Base-by-base conservation (phyloP, 2,329 filamentous ascomycete genomes). In the Tolypocladium nubicola region DNA sequence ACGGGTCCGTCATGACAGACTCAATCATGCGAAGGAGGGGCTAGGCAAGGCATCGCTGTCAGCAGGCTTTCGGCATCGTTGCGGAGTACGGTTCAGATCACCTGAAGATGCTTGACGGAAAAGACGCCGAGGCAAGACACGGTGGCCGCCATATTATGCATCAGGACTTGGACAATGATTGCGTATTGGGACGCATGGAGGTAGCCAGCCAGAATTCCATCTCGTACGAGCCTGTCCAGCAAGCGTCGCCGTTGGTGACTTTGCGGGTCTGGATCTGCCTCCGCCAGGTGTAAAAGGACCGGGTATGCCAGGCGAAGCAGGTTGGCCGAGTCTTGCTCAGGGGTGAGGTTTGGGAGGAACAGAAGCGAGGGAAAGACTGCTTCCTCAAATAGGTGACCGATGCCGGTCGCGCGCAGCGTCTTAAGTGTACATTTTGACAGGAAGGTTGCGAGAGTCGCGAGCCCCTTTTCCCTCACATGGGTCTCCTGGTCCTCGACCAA, bases 331-430 rank as follows among this genome's bases (percentile, higher is more conserved):
- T 94, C 88, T 0, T 78, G 68, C 65, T 89, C 87, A 0, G 88
- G 84, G 0, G 90, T 96, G 47, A 96, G 75, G 14, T 79, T 83
- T 0, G 93, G 92, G 7, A 96, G 77, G 64, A 85, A 89, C 9
- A 87, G 78, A n/a, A 96, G 79, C 40, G 85, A 84, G 0, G 90
- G 88, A 61, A 86, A 79, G 2, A 90, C 71, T 3, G 85, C 81
- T 23, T 90, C 81, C 64, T 86, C 80, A 60, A 93, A 87, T 33
- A 93, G 80, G 16, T 78, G 73, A 26, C 79, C 80, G 9, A 93
- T 80, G 1, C 88, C 88, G 0, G 84, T 88, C 52, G 77, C 76
- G 14, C 69, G 70, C 50, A 92, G 76, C 2, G 86, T 75, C 5
- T 70, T 66, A 1, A 72, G 61, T 0, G 83, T 79, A 49, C 83